Conservation (phyloP, 2,329 filamentous ascomycete species). For the Blastomyces gilchristii region DNA sequence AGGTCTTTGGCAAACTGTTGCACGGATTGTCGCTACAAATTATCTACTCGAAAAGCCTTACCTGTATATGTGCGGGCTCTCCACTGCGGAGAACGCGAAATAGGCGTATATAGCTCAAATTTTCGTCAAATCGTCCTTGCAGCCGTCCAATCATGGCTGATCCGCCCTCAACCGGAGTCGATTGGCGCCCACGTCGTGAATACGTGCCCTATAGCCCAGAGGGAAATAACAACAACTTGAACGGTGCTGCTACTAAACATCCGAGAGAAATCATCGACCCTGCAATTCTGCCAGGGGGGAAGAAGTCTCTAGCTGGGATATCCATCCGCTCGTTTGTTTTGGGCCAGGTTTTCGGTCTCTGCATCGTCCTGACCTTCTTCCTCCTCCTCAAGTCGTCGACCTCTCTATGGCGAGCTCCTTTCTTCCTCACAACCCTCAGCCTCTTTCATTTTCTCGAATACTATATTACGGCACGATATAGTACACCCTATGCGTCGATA, state of each 20-base stretch:
- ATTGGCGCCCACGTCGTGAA: conserved; percentile 2
- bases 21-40: not conserved
- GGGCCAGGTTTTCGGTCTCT: conserved; percentile 33
- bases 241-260: not conserved
- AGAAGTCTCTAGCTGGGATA: conserved; percentile 36
- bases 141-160: not conserved
- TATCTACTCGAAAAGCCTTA: not conserved
- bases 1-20: not conserved
- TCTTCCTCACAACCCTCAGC: conserved; percentile 50
- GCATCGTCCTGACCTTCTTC: conserved; percentile 22
- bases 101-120: not conserved
- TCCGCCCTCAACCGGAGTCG: not conserved
- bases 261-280: conserved; percentile 20
- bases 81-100: not conserved
- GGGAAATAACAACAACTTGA: not conserved
- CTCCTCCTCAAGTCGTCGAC: conserved; percentile 22
- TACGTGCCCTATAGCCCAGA: conserved; percentile 6
- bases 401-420: conserved; percentile 48
- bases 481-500: conserved; percentile 61
- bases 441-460: conserved; percentile 96
- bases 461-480: conserved; percentile 76
- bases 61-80: not conserved
- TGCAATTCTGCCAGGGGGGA: conserved; percentile 29
- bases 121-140: not conserved
- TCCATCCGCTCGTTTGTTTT: conserved; percentile 37